These are phyloP conservation scores for Cystobasidiaceae sp. DNA, from an alignment of 1,284 basidiomycete genomes.

Conservation along the genomic window DNA sequence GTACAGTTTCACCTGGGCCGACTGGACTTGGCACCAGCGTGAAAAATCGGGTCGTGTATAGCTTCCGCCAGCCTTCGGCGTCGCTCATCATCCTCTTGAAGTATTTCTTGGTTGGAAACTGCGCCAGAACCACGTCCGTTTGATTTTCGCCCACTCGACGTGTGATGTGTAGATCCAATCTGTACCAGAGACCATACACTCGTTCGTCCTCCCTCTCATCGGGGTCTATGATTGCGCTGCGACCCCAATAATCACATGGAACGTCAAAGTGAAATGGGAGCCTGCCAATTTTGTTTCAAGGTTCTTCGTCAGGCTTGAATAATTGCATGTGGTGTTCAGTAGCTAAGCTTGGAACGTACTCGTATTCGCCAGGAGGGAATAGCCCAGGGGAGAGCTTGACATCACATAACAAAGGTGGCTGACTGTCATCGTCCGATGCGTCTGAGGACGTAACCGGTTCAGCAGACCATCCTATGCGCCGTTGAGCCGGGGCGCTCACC, in stretches of 20 bases:
- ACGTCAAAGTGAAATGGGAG: conserved; percentile 18
- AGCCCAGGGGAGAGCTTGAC: not conserved
- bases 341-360: too few species aligned
- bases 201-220: conserved; percentile 6
- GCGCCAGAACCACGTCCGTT: not conserved
- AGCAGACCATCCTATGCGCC: too few species aligned
- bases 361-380: conserved; percentile 2
- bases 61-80: not conserved
- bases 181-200: not conserved
- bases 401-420: conserved; percentile 2
- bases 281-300: not conserved
- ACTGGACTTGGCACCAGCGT: conserved; percentile 5
- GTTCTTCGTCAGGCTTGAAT: not conserved
- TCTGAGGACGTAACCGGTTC: not conserved
- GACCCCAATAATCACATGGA: conserved; percentile 22
- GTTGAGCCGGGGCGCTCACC: too few species aligned
- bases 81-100: not conserved
- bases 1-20: too few species aligned
- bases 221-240: conserved; percentile 5
- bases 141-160: not conserved
- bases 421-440: not conserved
- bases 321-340: too few species aligned
- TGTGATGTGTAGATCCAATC: not conserved
- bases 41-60: conserved; percentile 9
- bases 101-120: not conserved